Percentiles rank a stretch among this genome's conserved stretches.
Evolutionary conservation across 2,329 filamentous ascomycete species (phyloP).

Genomic region (Beauveria sp.): DNA sequence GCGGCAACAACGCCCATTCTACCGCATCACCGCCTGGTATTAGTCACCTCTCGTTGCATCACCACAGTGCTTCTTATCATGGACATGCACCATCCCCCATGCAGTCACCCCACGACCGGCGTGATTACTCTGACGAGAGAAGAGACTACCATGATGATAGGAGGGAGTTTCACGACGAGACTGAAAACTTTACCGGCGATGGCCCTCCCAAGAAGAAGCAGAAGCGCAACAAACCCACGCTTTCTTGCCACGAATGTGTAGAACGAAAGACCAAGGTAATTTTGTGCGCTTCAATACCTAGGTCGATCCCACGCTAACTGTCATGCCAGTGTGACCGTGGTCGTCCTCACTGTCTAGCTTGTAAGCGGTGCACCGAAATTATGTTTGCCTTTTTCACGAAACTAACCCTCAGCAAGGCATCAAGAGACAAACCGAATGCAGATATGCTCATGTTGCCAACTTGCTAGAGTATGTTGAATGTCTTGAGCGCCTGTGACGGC

Average conservation of each 20-base stretch:
- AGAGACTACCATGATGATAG: constrained; percentile 6
- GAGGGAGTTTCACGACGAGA: constrained; percentile 9
- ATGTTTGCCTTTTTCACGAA: not conserved
- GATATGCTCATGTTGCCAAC: constrained; percentile 69
- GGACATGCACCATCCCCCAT: constrained; percentile 1
- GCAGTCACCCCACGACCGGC: constrained; percentile 1
- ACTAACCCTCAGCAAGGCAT: constrained; percentile 44
- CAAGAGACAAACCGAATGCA: constrained; percentile 68
- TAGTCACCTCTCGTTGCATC: constrained; percentile 1
- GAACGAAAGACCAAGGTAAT: constrained; percentile 74
- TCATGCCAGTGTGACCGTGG: constrained; percentile 60
- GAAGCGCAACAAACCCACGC: constrained; percentile 75
- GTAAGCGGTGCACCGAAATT: constrained; percentile 40
- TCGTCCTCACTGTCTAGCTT: constrained; percentile 60
- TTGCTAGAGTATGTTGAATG: constrained; percentile 56
- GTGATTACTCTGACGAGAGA: constrained; percentile 2
- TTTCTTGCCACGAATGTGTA: constrained; percentile 73
- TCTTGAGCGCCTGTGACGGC: not conserved
- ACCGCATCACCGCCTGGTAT: not conserved
- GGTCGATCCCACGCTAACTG: not conserved
- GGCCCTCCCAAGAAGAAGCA: constrained; percentile 60
- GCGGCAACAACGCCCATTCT: not conserved
- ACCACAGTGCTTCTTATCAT: constrained; percentile 3
- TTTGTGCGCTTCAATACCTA: not conserved
- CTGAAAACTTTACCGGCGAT: constrained; percentile 16